Percentiles rank a stretch among this genome's conserved stretches.
These are phyloP conservation scores for Lactarius indigo DNA, from an alignment of 768 basidiomycete genomes.

Conservation along the genomic window DNA sequence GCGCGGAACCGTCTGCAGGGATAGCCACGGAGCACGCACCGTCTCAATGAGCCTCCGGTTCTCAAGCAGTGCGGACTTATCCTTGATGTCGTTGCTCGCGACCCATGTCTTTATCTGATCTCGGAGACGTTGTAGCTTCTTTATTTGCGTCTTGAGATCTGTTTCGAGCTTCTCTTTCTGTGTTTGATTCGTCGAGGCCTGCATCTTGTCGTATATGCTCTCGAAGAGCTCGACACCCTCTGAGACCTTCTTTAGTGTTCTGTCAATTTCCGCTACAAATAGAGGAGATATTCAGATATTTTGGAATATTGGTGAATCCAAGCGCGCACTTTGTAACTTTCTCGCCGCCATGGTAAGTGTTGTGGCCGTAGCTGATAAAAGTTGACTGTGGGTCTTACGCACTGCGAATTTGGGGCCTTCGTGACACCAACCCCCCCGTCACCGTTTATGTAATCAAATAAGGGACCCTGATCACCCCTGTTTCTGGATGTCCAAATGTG, in stretches of 20 bases:
- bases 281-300: background rate
- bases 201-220: slow-evolving; percentile 97
- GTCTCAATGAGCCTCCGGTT: slow-evolving; percentile 96
- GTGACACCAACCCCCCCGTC: slow-evolving; percentile 9
- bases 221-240: slow-evolving; percentile 96
- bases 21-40: slow-evolving; percentile 47
- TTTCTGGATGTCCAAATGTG: background rate
- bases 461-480: background rate
- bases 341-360: slow-evolving; percentile 71
- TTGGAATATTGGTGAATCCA: background rate
- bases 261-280: slow-evolving; percentile 90
- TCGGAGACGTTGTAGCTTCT: slow-evolving; percentile 81
- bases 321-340: slow-evolving; percentile 76
- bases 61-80: slow-evolving; percentile 89
- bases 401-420: background rate
- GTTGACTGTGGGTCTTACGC: slow-evolving; percentile 3
- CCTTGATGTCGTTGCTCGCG: slow-evolving; percentile 97
- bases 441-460: background rate
- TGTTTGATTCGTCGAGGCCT: slow-evolving; percentile 89
- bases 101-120: slow-evolving; percentile 97
- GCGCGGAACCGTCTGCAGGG: background rate
- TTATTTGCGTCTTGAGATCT: slow-evolving; percentile 97
- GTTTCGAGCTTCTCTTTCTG: slow-evolving; percentile 98
- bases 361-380: slow-evolving; percentile 17
- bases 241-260: slow-evolving; percentile 93